Evolutionary conservation across 2,329 filamentous ascomycete species (phyloP), one percentile per base, ranked within the genome.

Genomic region (Aschersonia sp.): DNA sequence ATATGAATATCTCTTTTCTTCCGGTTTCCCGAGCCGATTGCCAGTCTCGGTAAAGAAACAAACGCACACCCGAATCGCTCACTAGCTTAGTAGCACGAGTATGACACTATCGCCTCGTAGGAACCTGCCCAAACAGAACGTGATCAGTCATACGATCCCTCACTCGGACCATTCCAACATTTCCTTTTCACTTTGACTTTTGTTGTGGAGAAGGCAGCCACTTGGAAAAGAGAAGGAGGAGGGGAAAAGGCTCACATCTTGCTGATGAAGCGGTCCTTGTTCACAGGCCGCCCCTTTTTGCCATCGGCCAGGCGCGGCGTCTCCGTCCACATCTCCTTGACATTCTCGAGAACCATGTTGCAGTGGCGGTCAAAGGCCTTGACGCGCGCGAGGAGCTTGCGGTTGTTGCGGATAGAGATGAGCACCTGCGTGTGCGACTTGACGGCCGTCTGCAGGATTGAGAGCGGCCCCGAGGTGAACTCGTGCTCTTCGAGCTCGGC

Each of bases 311-410:
- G 75, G 51, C 81, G 73, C 45, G 90, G 88, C 48, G 85, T 92
- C 71, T 98, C 92, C 8, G 89, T 95, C 92, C 92, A 98, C 90
- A 98, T 97, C 71, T 98, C 92, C 75, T 69, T 69, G 43, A 94
- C 88, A 57, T 95, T 95, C 73, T 95, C 88, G 44, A 95, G 73
- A 4, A 95, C 86, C 92, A 98, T 97, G 71, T 98, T 98, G 78
- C 89, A 97, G 69, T 98, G 92, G 51, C 92, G 78, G 69, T 98
- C 92, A 65, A 98, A 98, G 6, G 92, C 92, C 74, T 98, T 98
- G 61, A 98, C 90, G 54, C 92, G 84, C 46, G 90, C 92, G 48
- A 98, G 82, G 44, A 98, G 77, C 74, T 98, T 98, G 68, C 90
- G 85, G 74, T 97, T 97, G 78, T 95, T 95, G 55, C 92, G 88